A percentile compares a stretch with the other conserved stretches of the same genome.
phyloP scores from a whole-genome alignment of 2,329 filamentous ascomycete species.

The Ilyonectria mors-panacis region DNA sequence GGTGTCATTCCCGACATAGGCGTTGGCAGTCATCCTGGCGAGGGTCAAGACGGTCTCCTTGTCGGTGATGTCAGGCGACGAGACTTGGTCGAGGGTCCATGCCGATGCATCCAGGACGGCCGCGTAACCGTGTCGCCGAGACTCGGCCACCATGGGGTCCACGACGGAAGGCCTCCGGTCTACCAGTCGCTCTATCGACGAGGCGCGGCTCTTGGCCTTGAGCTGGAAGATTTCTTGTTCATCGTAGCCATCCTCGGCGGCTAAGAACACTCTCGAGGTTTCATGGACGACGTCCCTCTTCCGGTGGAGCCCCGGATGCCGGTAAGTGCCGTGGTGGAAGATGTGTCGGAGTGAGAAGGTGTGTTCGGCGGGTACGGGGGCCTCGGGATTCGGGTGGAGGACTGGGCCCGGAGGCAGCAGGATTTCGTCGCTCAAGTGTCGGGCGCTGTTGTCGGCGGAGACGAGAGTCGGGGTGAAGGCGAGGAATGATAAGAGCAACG shows the following conservation, averaged over 20 bases:
- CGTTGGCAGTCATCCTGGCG: constrained; percentile 90
- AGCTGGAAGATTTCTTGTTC: constrained; percentile 68
- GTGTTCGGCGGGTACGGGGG: constrained; percentile 67
- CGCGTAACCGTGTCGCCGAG: constrained; percentile 77
- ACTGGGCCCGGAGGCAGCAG: constrained; percentile 58
- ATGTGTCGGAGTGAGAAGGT: constrained; percentile 85
- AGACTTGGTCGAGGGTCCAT: constrained; percentile 86
- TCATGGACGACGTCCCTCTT: constrained; percentile 78
- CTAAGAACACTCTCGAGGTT: constrained; percentile 69
- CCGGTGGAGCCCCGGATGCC: constrained; percentile 83
- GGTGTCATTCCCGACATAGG: constrained; percentile 83
- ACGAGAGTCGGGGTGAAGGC: constrained; percentile 66
- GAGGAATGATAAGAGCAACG: constrained; percentile 77
- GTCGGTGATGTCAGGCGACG: constrained; percentile 86
- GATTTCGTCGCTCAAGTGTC: constrained; percentile 59
- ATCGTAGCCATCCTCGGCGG: constrained; percentile 70
- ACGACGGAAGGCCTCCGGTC: constrained; percentile 84
- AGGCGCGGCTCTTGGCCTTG: constrained; percentile 73
- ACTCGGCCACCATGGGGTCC: constrained; percentile 82
- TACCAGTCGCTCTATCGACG: constrained; percentile 84
- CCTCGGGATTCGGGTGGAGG: constrained; percentile 59
- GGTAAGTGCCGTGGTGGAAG: constrained; percentile 90
- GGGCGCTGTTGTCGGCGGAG: constrained; percentile 52
- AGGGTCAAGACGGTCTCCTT: constrained; percentile 87
- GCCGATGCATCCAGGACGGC: constrained; percentile 79